Base-by-base conservation (phyloP, 208 protist species). In the Trypanosoma melophagium region DNA sequence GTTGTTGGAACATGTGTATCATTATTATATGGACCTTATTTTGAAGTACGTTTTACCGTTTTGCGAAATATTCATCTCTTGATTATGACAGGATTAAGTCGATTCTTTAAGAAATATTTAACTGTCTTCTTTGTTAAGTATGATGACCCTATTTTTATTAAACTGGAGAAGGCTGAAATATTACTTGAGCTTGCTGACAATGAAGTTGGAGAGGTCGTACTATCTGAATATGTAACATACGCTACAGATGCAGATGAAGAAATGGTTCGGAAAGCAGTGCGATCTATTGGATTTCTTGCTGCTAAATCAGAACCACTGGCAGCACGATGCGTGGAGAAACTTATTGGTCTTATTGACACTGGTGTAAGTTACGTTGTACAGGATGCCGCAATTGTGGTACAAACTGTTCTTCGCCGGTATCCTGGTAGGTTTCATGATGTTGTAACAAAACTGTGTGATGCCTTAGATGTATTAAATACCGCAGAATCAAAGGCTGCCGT, bases 101-200 rank as follows among this genome's bases (percentile, higher is more conserved):
- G 82, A 92, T 87, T 71, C 61, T 90, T 99, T 24, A 64, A 61
- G 12, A 50, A 56, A 7, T 59, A 87, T 44, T 54, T 98, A 25
- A 84, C 84, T 57, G 74, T 98, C 9, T 99, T 99, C 77, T 98
- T 99, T 76, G 91, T 97, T 66, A 98, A 99, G 77, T 99, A 99
- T 85, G 99, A 99, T 69, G 98, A 99, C 65, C 97, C 98, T 24
- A 95, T 99, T 66, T 99, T 99, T 71, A 95, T 99, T 41, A 99
- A 99, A 77, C 89, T 99, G 71, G 98, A 99, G 81, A 99, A 99
- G 81, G 84, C 99, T 14, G 94, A 99, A 42, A 89, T 99, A 21
- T 96, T 99, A 70, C 84, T 99, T 54, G 90, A 90, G 66, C 81
- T 99, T 12, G 94, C 93, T 16, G 83, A 81, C 24, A 83, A 96